A percentile compares a stretch with the other conserved stretches of the same genome.
Evolutionary conservation across 1,284 basidiomycete species (phyloP).

Genomic region (Tilletiaria anomala): DNA sequence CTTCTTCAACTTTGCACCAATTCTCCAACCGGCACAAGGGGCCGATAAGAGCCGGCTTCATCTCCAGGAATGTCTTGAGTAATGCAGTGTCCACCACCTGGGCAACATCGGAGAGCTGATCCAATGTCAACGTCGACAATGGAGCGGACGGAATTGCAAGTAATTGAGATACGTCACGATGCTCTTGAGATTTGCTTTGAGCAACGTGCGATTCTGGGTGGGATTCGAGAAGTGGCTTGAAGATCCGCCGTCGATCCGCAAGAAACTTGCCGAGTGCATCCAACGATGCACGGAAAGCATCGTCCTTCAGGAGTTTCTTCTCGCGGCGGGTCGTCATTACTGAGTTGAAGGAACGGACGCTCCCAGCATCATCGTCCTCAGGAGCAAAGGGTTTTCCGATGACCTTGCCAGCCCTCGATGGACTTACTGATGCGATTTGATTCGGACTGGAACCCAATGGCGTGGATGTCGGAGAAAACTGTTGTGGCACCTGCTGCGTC

Average conservation of each 20-base stretch:
- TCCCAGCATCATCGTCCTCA: no score
- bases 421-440: no score
- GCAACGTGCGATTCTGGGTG: constrained; percentile 9
- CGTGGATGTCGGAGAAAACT: no score
- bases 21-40: constrained; percentile 80
- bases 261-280: constrained; percentile 35
- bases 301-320: no score
- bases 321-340: no score
- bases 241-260: constrained; percentile 33
- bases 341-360: no score
- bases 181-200: background rate
- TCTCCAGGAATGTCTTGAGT: constrained; percentile 80
- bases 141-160: constrained; percentile 17
- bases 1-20: constrained; percentile 92
- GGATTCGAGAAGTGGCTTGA: constrained; percentile 25
- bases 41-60: constrained; percentile 67
- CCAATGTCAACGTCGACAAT: constrained; percentile 16
- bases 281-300: constrained; percentile 14
- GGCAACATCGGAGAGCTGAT: constrained; percentile 48
- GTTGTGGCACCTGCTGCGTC: no score
- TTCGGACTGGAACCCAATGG: no score
- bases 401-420: no score
- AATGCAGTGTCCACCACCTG: constrained; percentile 90
- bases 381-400: no score
- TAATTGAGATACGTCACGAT: constrained; percentile 5